Evolutionary conservation across 768 basidiomycete genomes (phyloP).

Genomic region (Leccinum broughii): DNA sequence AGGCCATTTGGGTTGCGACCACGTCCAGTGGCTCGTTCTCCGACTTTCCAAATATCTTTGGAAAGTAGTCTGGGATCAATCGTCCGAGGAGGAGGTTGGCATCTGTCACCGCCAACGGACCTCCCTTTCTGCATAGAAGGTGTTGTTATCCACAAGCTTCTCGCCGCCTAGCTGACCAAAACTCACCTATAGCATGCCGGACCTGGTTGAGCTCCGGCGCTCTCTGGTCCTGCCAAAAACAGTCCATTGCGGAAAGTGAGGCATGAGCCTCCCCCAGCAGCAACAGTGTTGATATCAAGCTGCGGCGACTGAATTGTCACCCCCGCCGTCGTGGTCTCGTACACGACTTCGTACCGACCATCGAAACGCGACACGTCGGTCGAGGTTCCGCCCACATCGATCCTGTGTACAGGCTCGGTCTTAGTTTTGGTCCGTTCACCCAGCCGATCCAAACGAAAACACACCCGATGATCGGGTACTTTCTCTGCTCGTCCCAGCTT

Average conservation of each 20-base stretch:
- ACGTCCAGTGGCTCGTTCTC: conserved; percentile 84
- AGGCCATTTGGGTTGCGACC: conserved; percentile 64
- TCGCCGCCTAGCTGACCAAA: neutral
- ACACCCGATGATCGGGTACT: conserved; percentile 81
- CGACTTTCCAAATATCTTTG: conserved; percentile 89
- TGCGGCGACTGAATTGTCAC: conserved; percentile 92
- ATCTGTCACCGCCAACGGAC: conserved; percentile 89
- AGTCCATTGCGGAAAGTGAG: conserved; percentile 88
- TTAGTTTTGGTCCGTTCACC: neutral
- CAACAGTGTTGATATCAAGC: conserved; percentile 94
- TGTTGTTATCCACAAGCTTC: neutral
- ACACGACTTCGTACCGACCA: conserved; percentile 88
- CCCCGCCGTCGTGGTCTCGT: conserved; percentile 94
- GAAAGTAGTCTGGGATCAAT: conserved; percentile 87
- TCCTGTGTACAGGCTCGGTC: conserved; percentile 38
- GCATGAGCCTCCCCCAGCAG: conserved; percentile 92
- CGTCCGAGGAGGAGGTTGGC: conserved; percentile 90
- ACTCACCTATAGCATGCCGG: conserved; percentile 85
- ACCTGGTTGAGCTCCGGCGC: conserved; percentile 91
- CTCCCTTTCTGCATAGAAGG: conserved; percentile 66
- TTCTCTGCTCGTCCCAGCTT: conserved; percentile 80
- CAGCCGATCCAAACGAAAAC: conserved; percentile 25
- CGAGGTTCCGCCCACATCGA: conserved; percentile 94
- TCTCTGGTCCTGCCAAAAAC: conserved; percentile 89
- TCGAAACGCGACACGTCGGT: conserved; percentile 95